Conservation (phyloP, 2,329 filamentous ascomycete species). For the Nigrograna mackinnonii region DNA sequence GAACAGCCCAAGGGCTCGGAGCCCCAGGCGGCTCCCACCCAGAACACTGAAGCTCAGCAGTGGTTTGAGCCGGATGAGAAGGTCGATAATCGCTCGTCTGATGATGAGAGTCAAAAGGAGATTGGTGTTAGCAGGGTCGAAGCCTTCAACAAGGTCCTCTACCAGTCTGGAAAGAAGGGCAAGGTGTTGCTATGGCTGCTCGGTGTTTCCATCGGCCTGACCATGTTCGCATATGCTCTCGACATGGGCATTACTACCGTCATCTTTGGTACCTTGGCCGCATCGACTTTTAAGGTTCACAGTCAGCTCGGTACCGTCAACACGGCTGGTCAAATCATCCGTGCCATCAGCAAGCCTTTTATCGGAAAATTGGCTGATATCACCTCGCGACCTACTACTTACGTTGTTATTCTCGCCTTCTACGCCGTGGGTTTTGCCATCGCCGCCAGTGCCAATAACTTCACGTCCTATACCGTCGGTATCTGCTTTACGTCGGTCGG, state of each 20-base stretch:
- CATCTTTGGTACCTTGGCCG: not conserved
- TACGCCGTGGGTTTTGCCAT: not conserved
- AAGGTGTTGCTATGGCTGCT: not conserved
- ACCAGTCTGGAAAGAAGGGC: not conserved
- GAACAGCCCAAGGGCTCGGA: not conserved
- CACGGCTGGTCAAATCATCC: not conserved
- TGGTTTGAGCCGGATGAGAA: not conserved
- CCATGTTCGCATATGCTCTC: not conserved
- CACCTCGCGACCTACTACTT: not conserved
- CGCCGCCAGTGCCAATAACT: not conserved
- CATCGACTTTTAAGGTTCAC: not conserved
- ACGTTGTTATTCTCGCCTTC: not conserved
- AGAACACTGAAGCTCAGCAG: not conserved
- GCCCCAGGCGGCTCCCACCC: not conserved
- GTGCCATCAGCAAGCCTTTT: not conserved
- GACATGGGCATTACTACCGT: not conserved
- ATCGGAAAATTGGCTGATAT: not conserved
- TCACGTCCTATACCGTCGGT: not conserved
- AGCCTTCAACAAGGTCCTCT: not conserved
- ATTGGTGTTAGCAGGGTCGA: not conserved
- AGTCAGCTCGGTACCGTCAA: not conserved
- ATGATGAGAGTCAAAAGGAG: not conserved
- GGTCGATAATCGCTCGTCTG: not conserved
- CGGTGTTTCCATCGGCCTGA: not conserved
- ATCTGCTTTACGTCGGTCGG: not conserved